Evolutionary conservation across 2,329 filamentous ascomycete genomes (phyloP).

Genomic region (Fusarium pseudonygamai): DNA sequence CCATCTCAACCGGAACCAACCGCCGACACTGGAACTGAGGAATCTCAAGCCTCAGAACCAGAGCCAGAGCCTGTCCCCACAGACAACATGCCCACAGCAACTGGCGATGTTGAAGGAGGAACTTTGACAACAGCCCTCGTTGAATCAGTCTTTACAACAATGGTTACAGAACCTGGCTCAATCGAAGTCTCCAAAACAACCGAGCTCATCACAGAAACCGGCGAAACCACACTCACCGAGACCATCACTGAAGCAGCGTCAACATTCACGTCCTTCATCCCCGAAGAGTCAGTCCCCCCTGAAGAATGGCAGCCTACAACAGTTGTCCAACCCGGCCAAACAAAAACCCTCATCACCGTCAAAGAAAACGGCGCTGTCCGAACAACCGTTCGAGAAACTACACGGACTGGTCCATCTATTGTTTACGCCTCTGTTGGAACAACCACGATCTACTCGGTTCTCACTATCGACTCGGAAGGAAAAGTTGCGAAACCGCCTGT

Average conservation of each 20-base stretch:
- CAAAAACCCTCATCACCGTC: conserved; percentile 6
- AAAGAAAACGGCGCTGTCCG: conserved; percentile 3
- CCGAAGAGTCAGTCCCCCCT: not conserved
- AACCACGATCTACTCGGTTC: conserved; percentile 30
- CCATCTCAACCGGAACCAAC: not conserved
- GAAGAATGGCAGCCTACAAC: not conserved
- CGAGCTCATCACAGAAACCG: conserved; percentile 6
- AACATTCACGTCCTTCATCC: not conserved
- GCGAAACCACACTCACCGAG: not conserved
- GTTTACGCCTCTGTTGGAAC: conserved; percentile 28
- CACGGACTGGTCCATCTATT: conserved; percentile 12
- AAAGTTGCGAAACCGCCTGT: conserved; percentile 7
- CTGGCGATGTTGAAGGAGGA: not conserved
- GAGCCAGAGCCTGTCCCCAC: not conserved
- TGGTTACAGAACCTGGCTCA: conserved; percentile 7
- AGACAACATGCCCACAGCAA: not conserved
- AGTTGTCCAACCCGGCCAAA: not conserved
- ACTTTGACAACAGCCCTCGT: conserved; percentile 23
- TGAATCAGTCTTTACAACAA: conserved; percentile 24
- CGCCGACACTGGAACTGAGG: not conserved
- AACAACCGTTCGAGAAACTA: conserved; percentile 10
- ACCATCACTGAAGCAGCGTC: not conserved
- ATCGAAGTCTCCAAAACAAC: not conserved
- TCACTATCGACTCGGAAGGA: conserved; percentile 16
- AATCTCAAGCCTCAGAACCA: not conserved